A percentile compares a stretch with the other conserved stretches of the same genome.
These are phyloP conservation scores for Metarhizium brunneum DNA, from an alignment of 2,329 filamentous ascomycete genomes.

Conservation along the genomic window DNA sequence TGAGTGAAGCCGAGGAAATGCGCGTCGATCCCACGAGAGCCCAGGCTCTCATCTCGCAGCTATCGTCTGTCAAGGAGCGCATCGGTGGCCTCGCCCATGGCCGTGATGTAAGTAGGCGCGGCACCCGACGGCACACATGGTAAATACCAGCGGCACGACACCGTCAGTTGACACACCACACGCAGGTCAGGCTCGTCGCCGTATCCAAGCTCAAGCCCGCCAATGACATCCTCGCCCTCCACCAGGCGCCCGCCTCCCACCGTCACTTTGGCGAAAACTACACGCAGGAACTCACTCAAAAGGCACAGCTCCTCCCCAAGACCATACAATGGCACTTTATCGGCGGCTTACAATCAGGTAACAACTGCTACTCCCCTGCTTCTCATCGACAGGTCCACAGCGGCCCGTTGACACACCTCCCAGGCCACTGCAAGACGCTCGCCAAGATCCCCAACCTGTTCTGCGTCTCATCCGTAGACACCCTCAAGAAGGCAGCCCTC, in stretches of 20 bases:
- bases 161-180: conserved; percentile 19
- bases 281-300: conserved; percentile 78
- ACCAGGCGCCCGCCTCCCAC: conserved; percentile 51
- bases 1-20: conserved; percentile 44
- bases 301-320: conserved; percentile 67
- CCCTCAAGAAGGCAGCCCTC: conserved; percentile 73
- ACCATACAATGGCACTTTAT: conserved; percentile 94
- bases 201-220: conserved; percentile 95
- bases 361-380: background rate
- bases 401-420: background rate
- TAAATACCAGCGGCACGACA: no score
- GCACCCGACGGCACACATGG: no score
- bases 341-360: conserved; percentile 74
- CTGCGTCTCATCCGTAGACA: conserved; percentile 87
- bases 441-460: conserved; percentile 83
- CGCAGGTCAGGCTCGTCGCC: conserved; percentile 70
- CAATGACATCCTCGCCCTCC: conserved; percentile 79
- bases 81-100: conserved; percentile 44
- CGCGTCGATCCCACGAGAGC: conserved; percentile 54
- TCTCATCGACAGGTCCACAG: background rate
- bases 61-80: conserved; percentile 50
- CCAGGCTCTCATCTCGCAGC: conserved; percentile 51
- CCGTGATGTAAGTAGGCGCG: conserved; percentile 36
- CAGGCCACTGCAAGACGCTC: conserved; percentile 82
- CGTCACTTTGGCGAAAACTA: conserved; percentile 96